Evolutionary conservation across 305 asterid species (phyloP).

Genomic region (Ilex paraguariensis): DNA sequence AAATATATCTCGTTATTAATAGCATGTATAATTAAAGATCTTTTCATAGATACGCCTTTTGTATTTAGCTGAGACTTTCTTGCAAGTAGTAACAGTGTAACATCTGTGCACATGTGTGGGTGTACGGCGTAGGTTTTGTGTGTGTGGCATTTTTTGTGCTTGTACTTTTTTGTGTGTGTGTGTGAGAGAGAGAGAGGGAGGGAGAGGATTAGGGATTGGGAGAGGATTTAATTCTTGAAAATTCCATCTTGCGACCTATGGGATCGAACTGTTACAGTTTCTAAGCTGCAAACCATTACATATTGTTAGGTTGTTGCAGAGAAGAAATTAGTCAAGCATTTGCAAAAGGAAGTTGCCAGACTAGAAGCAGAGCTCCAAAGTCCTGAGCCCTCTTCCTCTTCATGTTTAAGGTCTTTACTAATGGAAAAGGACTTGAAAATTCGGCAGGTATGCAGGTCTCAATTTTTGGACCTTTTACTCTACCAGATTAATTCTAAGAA

Average conservation of each 20-base stretch:
- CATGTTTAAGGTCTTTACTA: slow-evolving; percentile 61
- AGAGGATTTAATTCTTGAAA: too few relatives aligned
- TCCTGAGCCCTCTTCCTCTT: slow-evolving; percentile 62
- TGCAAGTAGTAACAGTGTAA: too few relatives aligned
- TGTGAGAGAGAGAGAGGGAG: neutral
- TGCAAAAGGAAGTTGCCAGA: slow-evolving; percentile 84
- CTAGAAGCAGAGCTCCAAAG: slow-evolving; percentile 89
- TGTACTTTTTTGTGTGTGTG: neutral
- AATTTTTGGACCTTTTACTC: neutral
- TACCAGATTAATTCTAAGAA: neutral
- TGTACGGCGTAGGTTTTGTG: too few relatives aligned
- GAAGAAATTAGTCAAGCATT: slow-evolving; percentile 71
- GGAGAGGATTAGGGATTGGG: neutral
- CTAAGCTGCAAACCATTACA: slow-evolving; percentile 1
- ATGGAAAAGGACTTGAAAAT: slow-evolving; percentile 75
- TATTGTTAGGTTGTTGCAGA: slow-evolving; percentile 61
- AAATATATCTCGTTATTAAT: neutral
- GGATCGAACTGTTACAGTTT: neutral
- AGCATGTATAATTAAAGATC: too few relatives aligned
- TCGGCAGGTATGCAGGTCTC: slow-evolving; percentile 53
- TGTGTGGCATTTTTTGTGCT: too few relatives aligned
- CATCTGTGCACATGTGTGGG: too few relatives aligned
- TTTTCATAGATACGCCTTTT: too few relatives aligned
- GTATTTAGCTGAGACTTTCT: too few relatives aligned
- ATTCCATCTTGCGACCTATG: neutral